Evolutionary conservation across 768 basidiomycete species (phyloP).

Genomic region (Grammothele lineata): DNA sequence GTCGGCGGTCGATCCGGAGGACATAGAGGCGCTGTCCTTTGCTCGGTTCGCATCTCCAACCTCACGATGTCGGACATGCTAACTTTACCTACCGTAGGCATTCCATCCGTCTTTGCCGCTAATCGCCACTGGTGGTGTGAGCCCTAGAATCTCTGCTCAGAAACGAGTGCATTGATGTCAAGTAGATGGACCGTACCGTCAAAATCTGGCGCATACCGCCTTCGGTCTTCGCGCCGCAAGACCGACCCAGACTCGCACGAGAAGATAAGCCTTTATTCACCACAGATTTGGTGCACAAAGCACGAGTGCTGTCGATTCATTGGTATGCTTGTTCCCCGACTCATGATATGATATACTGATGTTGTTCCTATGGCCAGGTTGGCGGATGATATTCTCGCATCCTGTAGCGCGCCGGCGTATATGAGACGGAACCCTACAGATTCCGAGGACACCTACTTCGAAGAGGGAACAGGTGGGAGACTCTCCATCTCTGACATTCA

Average conservation of each 20-base stretch:
- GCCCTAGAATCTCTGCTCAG: slow-evolving; percentile 16
- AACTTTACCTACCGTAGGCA: slow-evolving; percentile 44
- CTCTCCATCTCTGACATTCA: not conserved
- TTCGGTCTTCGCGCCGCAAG: slow-evolving; percentile 28
- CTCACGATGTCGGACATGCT: not conserved
- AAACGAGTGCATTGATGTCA: not conserved
- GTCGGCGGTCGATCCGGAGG: slow-evolving; percentile 72
- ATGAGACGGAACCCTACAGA: slow-evolving; percentile 12
- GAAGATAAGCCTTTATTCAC: slow-evolving; percentile 79
- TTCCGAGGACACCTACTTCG: slow-evolving; percentile 19
- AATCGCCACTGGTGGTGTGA: slow-evolving; percentile 75
- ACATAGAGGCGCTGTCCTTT: slow-evolving; percentile 64
- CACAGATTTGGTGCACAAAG: slow-evolving; percentile 59
- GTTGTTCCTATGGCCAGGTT: slow-evolving; percentile 40
- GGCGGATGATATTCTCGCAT: slow-evolving; percentile 38
- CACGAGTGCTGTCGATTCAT: slow-evolving; percentile 55
- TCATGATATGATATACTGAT: not conserved
- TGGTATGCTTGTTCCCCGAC: slow-evolving; percentile 41
- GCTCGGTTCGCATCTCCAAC: slow-evolving; percentile 42
- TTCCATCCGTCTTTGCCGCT: slow-evolving; percentile 64
- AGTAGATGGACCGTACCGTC: slow-evolving; percentile 64
- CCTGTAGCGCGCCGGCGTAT: slow-evolving; percentile 27
- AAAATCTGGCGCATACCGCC: slow-evolving; percentile 70
- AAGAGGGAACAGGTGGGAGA: slow-evolving; percentile 20
- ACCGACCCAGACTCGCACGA: slow-evolving; percentile 28